phyloP scores from a whole-genome alignment of 305 asterid genomes.

The Fraxinus greggii region DNA sequence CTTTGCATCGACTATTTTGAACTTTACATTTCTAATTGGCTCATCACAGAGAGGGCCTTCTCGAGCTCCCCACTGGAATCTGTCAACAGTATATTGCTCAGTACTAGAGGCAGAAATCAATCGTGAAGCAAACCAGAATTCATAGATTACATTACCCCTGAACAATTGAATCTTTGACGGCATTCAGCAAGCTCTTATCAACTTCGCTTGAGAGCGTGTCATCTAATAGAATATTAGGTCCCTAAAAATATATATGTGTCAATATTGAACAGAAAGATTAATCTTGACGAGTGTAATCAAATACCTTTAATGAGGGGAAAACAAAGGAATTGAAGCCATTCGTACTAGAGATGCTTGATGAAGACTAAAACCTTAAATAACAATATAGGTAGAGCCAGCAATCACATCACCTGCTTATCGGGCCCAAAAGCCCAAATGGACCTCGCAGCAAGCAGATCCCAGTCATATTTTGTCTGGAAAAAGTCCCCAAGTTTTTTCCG shows the following conservation, averaged over 20 bases:
- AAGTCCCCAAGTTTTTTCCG: conserved; percentile 85
- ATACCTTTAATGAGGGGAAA: conserved; percentile 3
- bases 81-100: conserved; percentile 38
- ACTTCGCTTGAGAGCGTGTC: conserved; percentile 98
- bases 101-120: conserved; percentile 13
- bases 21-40: conserved; percentile 93
- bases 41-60: conserved; percentile 98
- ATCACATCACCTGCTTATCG: conserved; percentile 72
- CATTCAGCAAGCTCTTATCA: conserved; percentile 78
- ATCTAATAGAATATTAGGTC: conserved; percentile 90
- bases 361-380: neutral
- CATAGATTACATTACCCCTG: conserved; percentile 65
- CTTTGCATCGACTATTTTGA: conserved; percentile 93
- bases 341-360: neutral
- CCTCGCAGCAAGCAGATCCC: conserved; percentile 98
- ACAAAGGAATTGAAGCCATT: neutral
- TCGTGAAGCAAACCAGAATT: conserved; percentile 7
- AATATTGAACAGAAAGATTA: conserved; percentile 5
- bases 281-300: conserved; percentile 2
- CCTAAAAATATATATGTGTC: conserved; percentile 44
- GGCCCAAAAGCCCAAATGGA: conserved; percentile 99
- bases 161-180: conserved; percentile 88
- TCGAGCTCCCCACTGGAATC: conserved; percentile 99
- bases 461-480: conserved; percentile 88
- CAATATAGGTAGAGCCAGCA: neutral